phyloP scores from a whole-genome alignment of 2,329 filamentous ascomycete species.

The Penicillium brasilianum region DNA sequence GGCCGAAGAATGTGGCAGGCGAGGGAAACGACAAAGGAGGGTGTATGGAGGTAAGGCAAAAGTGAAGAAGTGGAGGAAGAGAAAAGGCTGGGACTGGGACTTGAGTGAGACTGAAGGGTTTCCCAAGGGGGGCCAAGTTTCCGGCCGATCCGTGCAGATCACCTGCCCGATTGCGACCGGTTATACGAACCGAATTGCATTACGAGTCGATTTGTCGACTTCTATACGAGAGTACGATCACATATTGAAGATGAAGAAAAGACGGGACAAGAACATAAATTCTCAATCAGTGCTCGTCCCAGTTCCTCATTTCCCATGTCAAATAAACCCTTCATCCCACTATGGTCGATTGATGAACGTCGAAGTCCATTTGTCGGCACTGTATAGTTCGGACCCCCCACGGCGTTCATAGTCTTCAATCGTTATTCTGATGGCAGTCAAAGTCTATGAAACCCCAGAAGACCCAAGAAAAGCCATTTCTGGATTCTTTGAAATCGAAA shows the following conservation, averaged over 20 bases:
- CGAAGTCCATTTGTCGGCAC: not conserved
- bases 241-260: not conserved
- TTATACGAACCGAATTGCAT: not conserved
- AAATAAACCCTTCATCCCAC: too few species aligned
- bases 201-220: not conserved
- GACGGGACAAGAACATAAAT: too few species aligned
- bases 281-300: too few species aligned
- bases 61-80: slow-evolving; percentile 11
- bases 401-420: not conserved
- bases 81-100: slow-evolving; percentile 25
- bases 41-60: too few species aligned
- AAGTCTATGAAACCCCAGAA: not conserved
- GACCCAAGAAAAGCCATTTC: not conserved
- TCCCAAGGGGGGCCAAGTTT: slow-evolving; percentile 25
- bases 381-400: not conserved
- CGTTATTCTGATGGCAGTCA: not conserved
- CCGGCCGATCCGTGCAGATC: slow-evolving; percentile 34
- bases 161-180: slow-evolving; percentile 14
- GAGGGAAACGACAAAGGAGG: slow-evolving; percentile 1
- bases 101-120: too few species aligned
- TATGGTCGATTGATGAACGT: not conserved
- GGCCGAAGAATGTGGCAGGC: slow-evolving; percentile 8
- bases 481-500: not conserved
- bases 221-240: not conserved
- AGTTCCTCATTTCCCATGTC: too few species aligned